Evolutionary conservation across 331 rosid genomes (phyloP), one percentile per base, ranked within the genome.

Genomic region (Dryas integrifolia): DNA sequence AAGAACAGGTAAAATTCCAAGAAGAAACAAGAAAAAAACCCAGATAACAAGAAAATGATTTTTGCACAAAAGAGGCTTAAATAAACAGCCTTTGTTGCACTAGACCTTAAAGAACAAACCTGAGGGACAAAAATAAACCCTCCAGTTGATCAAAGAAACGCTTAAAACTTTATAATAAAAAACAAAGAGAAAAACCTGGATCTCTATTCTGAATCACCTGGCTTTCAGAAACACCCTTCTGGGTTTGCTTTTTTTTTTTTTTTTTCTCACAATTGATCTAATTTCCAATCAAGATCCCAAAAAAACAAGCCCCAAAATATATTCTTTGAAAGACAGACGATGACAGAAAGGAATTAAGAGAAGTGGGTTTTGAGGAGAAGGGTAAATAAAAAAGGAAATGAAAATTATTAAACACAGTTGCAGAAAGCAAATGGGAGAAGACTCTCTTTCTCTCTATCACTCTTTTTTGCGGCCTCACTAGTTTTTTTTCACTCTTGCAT

Each of bases 291-390:
- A 66, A 71, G 41, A 10, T 5, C 30, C 18, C 30, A 8, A 1
- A 40, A 62, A 74, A 47, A 57, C 46, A 57, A 80, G 9, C 76
- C 53, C 46, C 41, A 79, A 67, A 73, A 49, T 60, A 14, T 35
- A 1, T 5, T 40, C 38, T 53, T 67, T 63, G 73, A 69, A 75
- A 60, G 76, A 72, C 79, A 80, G 80, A 80, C 72, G 78, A 73
- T 49, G 79, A 82, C 66, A 80, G 87, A 82, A 81, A 65, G 76
- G 87, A 82, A 80, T 10, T 64, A 65, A 67, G 59, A 82, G 85
- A 79, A 69, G 39, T 38, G 78, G 86, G 86, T 58, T n/a, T 6
- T 15, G 1, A 24, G 72, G 61, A 41, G 72, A 50, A 50, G 11
- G 44, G 58, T 38, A 60, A 18, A 56, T 0, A 1, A n/a, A 7